A percentile compares a stretch with the other conserved stretches of the same genome.
These are phyloP conservation scores for Pseudogymnoascus sp. DNA, from an alignment of 2,329 filamentous ascomycete genomes.

Conservation along the genomic window DNA sequence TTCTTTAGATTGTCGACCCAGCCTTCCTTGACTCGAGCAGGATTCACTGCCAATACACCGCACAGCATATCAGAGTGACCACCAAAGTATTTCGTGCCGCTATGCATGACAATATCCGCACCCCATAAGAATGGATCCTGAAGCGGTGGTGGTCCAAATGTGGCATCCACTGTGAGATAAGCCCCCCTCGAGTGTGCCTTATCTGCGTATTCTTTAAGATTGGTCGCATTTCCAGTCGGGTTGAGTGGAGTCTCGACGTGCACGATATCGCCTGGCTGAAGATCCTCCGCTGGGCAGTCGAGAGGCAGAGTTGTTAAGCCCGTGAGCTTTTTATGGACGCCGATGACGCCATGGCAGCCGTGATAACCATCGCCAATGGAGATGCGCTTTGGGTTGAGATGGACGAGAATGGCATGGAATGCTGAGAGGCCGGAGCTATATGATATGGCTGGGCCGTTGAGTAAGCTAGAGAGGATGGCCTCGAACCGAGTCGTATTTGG, in stretches of 20 bases:
- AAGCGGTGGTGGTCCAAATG: slow-evolving; percentile 84
- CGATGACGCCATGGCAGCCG: slow-evolving; percentile 81
- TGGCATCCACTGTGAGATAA: slow-evolving; percentile 75
- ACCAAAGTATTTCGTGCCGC: slow-evolving; percentile 91
- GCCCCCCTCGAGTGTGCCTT: slow-evolving; percentile 67
- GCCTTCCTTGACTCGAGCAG: slow-evolving; percentile 37
- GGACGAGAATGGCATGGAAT: slow-evolving; percentile 80
- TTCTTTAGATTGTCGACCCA: slow-evolving; percentile 53
- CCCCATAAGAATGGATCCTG: slow-evolving; percentile 77
- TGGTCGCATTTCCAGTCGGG: slow-evolving; percentile 72
- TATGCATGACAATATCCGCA: slow-evolving; percentile 84
- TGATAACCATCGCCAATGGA: slow-evolving; percentile 85
- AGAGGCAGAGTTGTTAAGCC: slow-evolving; percentile 66
- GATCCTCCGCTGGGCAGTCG: slow-evolving; percentile 54
- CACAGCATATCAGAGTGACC: slow-evolving; percentile 92
- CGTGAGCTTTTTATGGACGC: slow-evolving; percentile 64
- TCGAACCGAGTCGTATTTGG: slow-evolving; percentile 83
- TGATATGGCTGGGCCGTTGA: slow-evolving; percentile 62
- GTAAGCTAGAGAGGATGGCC: slow-evolving; percentile 64
- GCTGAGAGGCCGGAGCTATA: slow-evolving; percentile 82
- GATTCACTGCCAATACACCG: slow-evolving; percentile 65
- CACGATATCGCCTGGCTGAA: slow-evolving; percentile 73
- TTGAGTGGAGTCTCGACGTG: slow-evolving; percentile 93
- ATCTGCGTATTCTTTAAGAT: slow-evolving; percentile 63
- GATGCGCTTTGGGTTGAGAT: slow-evolving; percentile 72